Evolutionary conservation across 2,329 filamentous ascomycete species (phyloP).

Genomic region (Cladophialophora yegresii): DNA sequence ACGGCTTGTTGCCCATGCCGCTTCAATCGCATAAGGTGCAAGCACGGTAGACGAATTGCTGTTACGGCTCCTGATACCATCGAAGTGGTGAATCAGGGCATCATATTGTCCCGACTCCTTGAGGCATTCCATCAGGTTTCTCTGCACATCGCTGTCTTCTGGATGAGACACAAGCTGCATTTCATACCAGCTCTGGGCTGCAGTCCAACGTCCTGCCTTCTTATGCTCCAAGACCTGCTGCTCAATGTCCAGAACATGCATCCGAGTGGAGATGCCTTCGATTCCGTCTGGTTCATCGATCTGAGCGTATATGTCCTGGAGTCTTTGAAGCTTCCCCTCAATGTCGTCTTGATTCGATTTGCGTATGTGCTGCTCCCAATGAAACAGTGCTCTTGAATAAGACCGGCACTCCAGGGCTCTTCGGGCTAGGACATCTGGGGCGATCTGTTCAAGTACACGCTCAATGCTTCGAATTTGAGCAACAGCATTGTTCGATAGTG

Average conservation of each 20-base stretch:
- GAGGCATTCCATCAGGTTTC: conserved; percentile 81
- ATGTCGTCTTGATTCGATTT: conserved; percentile 52
- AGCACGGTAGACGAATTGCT: conserved; percentile 56
- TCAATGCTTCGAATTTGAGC: conserved; percentile 66
- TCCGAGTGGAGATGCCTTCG: conserved; percentile 85
- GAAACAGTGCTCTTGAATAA: conserved; percentile 86
- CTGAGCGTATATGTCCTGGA: conserved; percentile 93
- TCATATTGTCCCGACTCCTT: conserved; percentile 96
- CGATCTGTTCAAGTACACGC: conserved; percentile 67
- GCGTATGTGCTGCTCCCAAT: conserved; percentile 88
- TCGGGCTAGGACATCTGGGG: conserved; percentile 72
- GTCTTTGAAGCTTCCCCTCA: conserved; percentile 67
- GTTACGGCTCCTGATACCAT: conserved; percentile 61
- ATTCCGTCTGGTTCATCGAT: conserved; percentile 98
- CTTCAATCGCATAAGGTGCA: conserved; percentile 83
- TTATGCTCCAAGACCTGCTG: conserved; percentile 91
- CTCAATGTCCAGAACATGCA: conserved; percentile 84
- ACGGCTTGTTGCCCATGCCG: conserved; percentile 83
- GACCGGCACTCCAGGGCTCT: conserved; percentile 92
- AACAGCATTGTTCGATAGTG: conserved; percentile 28
- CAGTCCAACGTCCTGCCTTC: conserved; percentile 89
- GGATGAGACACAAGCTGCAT: conserved; percentile 80
- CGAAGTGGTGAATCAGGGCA: conserved; percentile 81
- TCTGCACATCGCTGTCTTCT: conserved; percentile 72
- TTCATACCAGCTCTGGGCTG: conserved; percentile 97